Evolutionary conservation across 192 early-diverging fungal species (phyloP), one percentile per base, ranked within the genome.

Genomic region (Dimargaris verticillata): DNA sequence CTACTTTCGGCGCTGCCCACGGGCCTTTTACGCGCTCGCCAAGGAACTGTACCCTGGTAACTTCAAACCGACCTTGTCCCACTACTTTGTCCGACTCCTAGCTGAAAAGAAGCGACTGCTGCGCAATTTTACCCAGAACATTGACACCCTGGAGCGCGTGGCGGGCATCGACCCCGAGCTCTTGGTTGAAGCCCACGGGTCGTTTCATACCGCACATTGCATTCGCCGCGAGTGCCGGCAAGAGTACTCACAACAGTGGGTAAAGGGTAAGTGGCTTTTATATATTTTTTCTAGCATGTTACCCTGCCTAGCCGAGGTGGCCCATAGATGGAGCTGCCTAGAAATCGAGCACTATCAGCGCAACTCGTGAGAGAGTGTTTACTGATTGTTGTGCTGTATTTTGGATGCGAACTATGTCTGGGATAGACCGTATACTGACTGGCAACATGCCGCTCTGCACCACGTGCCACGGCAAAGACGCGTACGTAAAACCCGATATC

Each of bases 61-160:
- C 61, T 88, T 76, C 57, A 22, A 25, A 44, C 93, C 95, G 0
- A 95, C 95, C 0, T 68, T 78, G 53, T 82, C 81, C 9, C 95
- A 98, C 63, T 89, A 92, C 61, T 92, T 98, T 62, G 76, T 98
- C 43, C 75, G 74, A 13, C 74, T 93, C 43, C 65, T 98, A 29
- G 78, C 74, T 18, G 68, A 88, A 29, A 82, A 86, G 60, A 74
- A 80, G 0, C 18, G 88, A 28, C 76, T 98, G 15, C 72, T 85
- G 28, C 72, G 92, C 28, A 84, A 87, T 59, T 95, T 89, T 68
- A 97, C 93, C 24, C 95, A 98, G 68, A 99, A 99, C 66, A 95
- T 99, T 61, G 95, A 99, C 73, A 91, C 85, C 12, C 70, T 99
- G 17, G 95, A 99, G 71, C 81, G 89, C 12, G 63, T 86, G 0